Evolutionary conservation across 164 flowering plant genomes (phyloP), one percentile per base, ranked within the genome.

Genomic region (Magnolia sinica): DNA sequence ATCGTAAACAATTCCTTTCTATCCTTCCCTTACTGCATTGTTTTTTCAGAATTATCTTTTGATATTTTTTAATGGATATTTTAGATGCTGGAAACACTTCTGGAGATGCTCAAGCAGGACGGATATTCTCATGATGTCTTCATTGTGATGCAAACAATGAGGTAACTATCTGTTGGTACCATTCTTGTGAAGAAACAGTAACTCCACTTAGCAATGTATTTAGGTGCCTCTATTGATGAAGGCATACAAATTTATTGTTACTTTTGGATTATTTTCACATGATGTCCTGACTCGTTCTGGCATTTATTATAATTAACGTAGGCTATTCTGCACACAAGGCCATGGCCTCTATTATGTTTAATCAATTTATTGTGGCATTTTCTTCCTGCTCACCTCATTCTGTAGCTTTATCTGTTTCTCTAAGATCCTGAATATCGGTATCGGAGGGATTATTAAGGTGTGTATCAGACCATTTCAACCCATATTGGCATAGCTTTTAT

Each of bases 21-120:
- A 20, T 65, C 24, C 24, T 24, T 72, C 50, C 14, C 24, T 13
- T 20, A n/a, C 31, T 20, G 14, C 51, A 18, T 14, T 49, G 16
- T 24, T 68, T 45, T 50, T 79, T 77, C n/a, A 52, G 3, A 50
- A 11, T 50, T 74, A 11, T 11, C 31, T 76, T 64, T 37, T 37
- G 45, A 4, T 23, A 37, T 37, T 37, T 4, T 50, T 61, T 16
- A 22, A 52, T 24, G 24, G 51, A n/a, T 8, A 22, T 64, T 37
- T 55, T 81, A 96, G 99, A 86, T 89, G 11, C 82, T 88, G 85
- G 99, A 91, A 73, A 82, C 83, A 37, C 87, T 96, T 77, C 71
- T 87, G 74, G 94, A 89, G 82, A 88, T 94, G 93, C 91, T 96
- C 20, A 83, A 84, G 81, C 89, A 85, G 82, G 95, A 96, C 75